Evolutionary conservation across 305 asterid species (phyloP).

Genomic region (Fraxinus floribunda): DNA sequence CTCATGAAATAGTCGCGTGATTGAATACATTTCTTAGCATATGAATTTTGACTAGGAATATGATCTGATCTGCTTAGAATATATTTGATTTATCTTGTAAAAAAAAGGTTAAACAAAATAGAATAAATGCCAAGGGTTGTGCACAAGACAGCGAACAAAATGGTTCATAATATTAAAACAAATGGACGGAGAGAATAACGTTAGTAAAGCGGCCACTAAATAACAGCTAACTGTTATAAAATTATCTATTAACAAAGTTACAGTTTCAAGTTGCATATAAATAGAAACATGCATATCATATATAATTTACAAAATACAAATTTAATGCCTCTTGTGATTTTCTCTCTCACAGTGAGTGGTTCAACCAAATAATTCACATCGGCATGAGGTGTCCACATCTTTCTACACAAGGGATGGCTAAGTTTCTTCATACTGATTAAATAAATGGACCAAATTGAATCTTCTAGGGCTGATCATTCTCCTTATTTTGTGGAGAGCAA

Average conservation of each 20-base stretch:
- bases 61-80: too few relatives aligned
- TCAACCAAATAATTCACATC: slow-evolving; percentile 14
- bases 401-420: background rate
- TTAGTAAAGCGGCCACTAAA: background rate
- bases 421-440: background rate
- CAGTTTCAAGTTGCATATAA: background rate
- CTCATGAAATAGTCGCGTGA: too few relatives aligned
- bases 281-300: background rate
- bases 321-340: background rate
- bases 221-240: background rate
- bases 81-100: too few relatives aligned
- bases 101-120: too few relatives aligned
- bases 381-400: background rate
- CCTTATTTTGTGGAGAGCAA: background rate
- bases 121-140: background rate
- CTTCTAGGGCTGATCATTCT: background rate
- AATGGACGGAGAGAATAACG: background rate
- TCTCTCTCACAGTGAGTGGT: background rate
- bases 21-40: too few relatives aligned
- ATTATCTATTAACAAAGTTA: slow-evolving; percentile 1
- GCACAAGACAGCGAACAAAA: background rate
- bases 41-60: too few relatives aligned
- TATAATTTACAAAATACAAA: background rate
- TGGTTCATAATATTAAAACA: background rate
- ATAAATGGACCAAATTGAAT: background rate